These are phyloP conservation scores for Neurospora sp. DNA, from an alignment of 2,329 filamentous ascomycete genomes.

Conservation along the genomic window DNA sequence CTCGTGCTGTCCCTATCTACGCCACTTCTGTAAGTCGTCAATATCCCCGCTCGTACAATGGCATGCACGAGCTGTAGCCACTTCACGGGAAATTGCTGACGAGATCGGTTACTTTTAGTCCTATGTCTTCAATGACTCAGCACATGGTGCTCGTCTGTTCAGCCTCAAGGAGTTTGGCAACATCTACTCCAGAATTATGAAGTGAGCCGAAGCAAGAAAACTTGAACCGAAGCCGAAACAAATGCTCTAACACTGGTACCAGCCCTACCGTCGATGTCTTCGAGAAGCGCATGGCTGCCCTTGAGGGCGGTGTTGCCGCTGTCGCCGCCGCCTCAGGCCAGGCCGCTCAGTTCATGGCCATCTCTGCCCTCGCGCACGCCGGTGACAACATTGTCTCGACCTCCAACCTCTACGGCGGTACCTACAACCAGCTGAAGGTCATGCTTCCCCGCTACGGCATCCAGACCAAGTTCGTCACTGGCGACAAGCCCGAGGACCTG, in stretches of 20 bases:
- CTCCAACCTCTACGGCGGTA: conserved; percentile 85
- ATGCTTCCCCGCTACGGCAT: conserved; percentile 80
- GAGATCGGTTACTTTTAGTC: conserved; percentile 41
- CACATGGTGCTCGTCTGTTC: conserved; percentile 89
- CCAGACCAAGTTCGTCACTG: conserved; percentile 74
- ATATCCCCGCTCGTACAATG: background rate
- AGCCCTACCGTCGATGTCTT: conserved; percentile 87
- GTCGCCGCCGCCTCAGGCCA: conserved; percentile 80
- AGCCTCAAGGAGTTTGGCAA: conserved; percentile 95
- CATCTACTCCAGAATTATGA: conserved; percentile 96
- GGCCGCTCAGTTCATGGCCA: conserved; percentile 83
- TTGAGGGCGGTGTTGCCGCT: conserved; percentile 84
- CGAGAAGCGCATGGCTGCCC: conserved; percentile 89
- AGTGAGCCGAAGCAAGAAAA: conserved; percentile 41
- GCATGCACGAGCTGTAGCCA: background rate
- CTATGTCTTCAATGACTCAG: conserved; percentile 90
- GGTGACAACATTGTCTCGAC: conserved; percentile 94
- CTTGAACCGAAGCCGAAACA: background rate
- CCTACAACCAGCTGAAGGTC: conserved; percentile 96
- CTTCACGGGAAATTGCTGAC: background rate
- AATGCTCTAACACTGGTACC: conserved; percentile 1
- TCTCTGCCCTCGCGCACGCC: conserved; percentile 70
- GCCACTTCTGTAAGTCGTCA: conserved; percentile 62
- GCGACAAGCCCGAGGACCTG: conserved; percentile 71
- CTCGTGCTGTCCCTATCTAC: conserved; percentile 91